Evolutionary conservation across 2,329 filamentous ascomycete genomes (phyloP).

Genomic region (Penicillium hesseltinei): DNA sequence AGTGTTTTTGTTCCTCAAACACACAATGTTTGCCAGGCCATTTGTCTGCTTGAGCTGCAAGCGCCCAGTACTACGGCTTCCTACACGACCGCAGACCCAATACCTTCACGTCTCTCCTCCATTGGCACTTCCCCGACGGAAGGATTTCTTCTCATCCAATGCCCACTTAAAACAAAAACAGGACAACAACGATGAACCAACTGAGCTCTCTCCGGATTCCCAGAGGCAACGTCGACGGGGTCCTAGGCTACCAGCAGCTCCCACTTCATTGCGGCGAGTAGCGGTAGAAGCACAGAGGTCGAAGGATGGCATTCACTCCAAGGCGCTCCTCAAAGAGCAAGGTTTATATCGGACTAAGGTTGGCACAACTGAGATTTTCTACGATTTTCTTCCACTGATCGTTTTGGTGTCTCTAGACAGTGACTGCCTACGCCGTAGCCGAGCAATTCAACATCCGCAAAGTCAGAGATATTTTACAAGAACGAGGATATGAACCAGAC

Average conservation of each 20-base stretch:
- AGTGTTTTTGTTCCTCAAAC: neutral
- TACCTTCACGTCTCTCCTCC: constrained; percentile 35
- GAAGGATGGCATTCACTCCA: constrained; percentile 52
- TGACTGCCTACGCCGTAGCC: constrained; percentile 67
- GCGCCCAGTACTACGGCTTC: constrained; percentile 23
- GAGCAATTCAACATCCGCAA: constrained; percentile 62
- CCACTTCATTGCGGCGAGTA: constrained; percentile 77
- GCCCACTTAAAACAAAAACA: constrained; percentile 50
- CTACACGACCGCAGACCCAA: constrained; percentile 34
- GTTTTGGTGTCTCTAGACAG: constrained; percentile 38
- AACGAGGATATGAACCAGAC: constrained; percentile 62
- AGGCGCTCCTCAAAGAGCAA: constrained; percentile 40
- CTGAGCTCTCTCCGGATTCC: constrained; percentile 18
- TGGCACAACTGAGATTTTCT: neutral
- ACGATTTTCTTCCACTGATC: constrained; percentile 1
- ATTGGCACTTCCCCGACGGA: constrained; percentile 49
- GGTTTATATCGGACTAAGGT: constrained; percentile 41
- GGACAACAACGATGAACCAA: constrained; percentile 15
- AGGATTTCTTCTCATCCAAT: constrained; percentile 67
- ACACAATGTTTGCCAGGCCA: constrained; percentile 33
- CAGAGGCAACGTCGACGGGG: constrained; percentile 49
- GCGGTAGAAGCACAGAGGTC: constrained; percentile 77
- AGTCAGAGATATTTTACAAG: constrained; percentile 57
- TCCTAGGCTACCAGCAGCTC: constrained; percentile 54
- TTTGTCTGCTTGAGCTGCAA: constrained; percentile 36